phyloP scores from a whole-genome alignment of 305 asterid species.

The Rubia balearica region DNA sequence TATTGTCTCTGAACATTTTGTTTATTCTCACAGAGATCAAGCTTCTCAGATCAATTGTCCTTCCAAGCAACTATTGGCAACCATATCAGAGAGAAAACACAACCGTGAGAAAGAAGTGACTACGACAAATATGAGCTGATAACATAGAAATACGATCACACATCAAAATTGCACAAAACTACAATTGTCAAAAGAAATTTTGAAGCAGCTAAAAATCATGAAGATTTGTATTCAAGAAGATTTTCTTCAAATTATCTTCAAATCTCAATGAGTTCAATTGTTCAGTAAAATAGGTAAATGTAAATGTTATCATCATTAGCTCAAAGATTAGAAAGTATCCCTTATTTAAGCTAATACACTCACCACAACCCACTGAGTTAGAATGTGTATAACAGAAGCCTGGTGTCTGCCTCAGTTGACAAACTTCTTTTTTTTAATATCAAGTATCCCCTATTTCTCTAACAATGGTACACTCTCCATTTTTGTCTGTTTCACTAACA shows the following conservation, averaged over 20 bases:
- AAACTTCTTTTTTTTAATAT: no score
- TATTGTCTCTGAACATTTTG: conserved; percentile 80
- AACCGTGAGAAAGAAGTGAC: conserved; percentile 9
- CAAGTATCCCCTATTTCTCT: no score
- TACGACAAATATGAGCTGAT: conserved; percentile 5
- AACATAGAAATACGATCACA: conserved; percentile 3
- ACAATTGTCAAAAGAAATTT: neutral
- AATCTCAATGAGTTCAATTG: neutral
- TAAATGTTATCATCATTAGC: no score
- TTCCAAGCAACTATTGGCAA: conserved; percentile 73
- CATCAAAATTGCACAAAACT: neutral
- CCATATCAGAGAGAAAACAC: conserved; percentile 5
- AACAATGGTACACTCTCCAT: no score
- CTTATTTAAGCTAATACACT: no score
- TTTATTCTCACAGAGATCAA: conserved; percentile 85
- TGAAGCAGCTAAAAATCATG: neutral
- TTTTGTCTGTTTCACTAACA: no score
- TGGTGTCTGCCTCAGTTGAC: no score
- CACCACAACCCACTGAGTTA: no score
- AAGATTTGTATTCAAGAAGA: neutral
- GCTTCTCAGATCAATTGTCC: conserved; percentile 91
- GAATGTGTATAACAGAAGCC: no score
- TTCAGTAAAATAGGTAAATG: neutral
- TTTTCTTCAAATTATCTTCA: neutral
- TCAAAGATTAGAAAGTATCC: no score